phyloP scores from a whole-genome alignment of 1,284 basidiomycete genomes.

The Neolentinus lepideus region DNA sequence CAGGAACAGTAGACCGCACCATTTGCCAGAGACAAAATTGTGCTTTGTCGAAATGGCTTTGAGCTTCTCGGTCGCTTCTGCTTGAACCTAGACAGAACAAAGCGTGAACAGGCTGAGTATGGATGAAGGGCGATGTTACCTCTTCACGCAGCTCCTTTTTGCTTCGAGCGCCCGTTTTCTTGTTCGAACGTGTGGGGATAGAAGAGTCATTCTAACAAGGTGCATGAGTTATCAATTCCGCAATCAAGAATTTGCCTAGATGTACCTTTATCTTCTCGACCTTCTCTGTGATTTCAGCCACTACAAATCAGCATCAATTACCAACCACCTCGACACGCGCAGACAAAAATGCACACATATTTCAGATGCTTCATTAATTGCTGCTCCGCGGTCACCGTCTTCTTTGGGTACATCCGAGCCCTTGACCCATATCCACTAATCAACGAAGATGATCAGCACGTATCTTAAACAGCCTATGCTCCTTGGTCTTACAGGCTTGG shows the following conservation, averaged over 20 bases:
- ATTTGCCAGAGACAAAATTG: conserved; percentile 56
- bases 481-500: conserved; percentile 47
- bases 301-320: conserved; percentile 22
- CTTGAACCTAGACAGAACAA: conserved; percentile 38
- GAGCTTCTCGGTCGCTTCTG: conserved; percentile 46
- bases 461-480: neutral
- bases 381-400: conserved; percentile 22
- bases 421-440: conserved; percentile 63
- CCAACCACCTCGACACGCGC: neutral
- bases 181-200: conserved; percentile 58
- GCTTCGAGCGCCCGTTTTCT: conserved; percentile 62
- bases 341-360: conserved; percentile 29
- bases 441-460: neutral
- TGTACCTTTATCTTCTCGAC: conserved; percentile 54
- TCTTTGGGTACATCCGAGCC: conserved; percentile 21
- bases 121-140: conserved; percentile 24
- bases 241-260: neutral
- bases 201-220: conserved; percentile 48
- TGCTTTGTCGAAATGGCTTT: conserved; percentile 49
- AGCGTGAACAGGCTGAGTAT: neutral
- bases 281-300: conserved; percentile 46
- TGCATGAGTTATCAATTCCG: conserved; percentile 2
- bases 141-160: conserved; percentile 70
- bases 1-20: conserved; percentile 29
- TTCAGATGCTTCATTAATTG: conserved; percentile 37